Percentiles rank a stretch among this genome's conserved stretches.
phyloP scores from a whole-genome alignment of 768 basidiomycete genomes.

The Tricholoma furcatifolium region DNA sequence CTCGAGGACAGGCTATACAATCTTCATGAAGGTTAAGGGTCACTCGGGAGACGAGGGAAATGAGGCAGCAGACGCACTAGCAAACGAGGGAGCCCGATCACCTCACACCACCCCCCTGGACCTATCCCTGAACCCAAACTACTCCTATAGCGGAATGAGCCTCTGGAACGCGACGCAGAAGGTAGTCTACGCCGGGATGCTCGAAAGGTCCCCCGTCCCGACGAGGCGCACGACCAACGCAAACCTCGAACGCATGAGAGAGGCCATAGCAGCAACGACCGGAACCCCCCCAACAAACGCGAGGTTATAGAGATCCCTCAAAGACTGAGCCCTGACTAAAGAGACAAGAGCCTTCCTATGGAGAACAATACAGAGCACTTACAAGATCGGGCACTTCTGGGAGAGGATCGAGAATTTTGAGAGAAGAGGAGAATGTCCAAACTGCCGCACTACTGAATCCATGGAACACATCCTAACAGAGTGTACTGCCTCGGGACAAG shows the following conservation, averaged over 20 bases:
- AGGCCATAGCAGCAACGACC: neutral
- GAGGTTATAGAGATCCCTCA: neutral
- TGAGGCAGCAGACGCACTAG: neutral
- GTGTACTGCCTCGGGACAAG: neutral
- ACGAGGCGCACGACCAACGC: neutral
- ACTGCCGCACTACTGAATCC: too few species aligned
- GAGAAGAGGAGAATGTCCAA: neutral
- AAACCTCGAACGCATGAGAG: neutral
- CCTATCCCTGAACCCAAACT: too few species aligned
- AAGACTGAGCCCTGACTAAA: neutral
- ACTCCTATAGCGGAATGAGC: too few species aligned
- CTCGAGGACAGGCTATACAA: neutral
- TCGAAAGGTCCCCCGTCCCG: neutral
- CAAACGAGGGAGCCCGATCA: neutral
- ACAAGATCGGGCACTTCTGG: too few species aligned
- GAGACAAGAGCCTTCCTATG: neutral
- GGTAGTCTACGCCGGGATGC: neutral
- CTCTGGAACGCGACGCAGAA: neutral
- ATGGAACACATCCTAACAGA: neutral
- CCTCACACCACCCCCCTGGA: too few species aligned
- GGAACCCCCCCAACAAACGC: neutral
- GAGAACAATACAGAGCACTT: too few species aligned
- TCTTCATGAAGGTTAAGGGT: too few species aligned
- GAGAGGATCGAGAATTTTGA: too few species aligned
- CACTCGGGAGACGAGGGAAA: neutral